Conservation (phyloP, 108 stramenopile genomes). For the Skeletonema marinoi region DNA sequence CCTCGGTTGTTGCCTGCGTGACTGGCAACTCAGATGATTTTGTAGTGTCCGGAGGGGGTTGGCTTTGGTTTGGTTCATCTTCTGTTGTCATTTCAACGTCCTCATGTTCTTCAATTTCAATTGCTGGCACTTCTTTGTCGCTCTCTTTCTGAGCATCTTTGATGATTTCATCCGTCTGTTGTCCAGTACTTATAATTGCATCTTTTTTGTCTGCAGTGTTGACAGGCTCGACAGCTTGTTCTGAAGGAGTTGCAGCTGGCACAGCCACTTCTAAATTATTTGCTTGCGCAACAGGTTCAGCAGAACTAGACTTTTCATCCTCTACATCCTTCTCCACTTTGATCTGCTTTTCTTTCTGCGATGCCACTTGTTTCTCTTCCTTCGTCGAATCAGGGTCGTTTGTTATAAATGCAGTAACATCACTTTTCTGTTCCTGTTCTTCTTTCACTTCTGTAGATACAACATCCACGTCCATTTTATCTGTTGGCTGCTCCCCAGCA, state of each 20-base stretch:
- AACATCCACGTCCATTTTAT: background rate
- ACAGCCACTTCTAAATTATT: background rate
- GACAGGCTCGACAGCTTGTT: no score
- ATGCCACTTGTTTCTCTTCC: background rate
- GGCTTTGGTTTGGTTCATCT: background rate
- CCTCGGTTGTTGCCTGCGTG: background rate
- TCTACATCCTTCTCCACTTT: background rate
- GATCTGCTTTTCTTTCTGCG: no score
- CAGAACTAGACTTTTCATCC: background rate
- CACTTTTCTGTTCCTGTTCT: background rate
- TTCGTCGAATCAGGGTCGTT: background rate
- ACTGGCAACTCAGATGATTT: background rate
- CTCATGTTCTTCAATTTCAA: background rate
- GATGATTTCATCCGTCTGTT: slow-evolving; percentile 1
- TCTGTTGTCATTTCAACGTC: slow-evolving; percentile 11
- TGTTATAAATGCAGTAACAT: background rate
- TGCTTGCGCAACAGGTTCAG: background rate
- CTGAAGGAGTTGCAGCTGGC: no score
- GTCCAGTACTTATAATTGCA: background rate
- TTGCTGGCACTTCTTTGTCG: background rate
- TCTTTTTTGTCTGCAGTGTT: background rate
- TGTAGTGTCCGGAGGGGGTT: background rate
- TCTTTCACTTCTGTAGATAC: background rate
- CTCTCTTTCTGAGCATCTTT: slow-evolving; percentile 10
- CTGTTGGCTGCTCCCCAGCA: background rate